A percentile compares a stretch with the other conserved stretches of the same genome.
Conservation (phyloP, 176 grass and related monocot genomes). For the Poa annua region DNA sequence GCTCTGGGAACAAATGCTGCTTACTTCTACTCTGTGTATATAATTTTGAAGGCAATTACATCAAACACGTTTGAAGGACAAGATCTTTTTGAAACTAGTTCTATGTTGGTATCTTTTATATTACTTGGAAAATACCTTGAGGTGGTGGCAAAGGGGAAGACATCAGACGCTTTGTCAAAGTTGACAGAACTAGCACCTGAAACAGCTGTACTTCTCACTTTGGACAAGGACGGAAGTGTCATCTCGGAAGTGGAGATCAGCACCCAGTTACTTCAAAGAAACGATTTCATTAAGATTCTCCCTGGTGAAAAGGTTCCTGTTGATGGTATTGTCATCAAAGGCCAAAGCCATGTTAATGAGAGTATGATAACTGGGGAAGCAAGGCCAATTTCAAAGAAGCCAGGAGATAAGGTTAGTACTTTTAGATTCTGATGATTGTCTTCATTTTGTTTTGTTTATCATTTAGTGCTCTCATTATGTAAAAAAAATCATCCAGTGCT, state of each 20-base stretch:
- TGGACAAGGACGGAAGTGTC: slow-evolving; percentile 75
- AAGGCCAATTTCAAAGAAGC: slow-evolving; percentile 86
- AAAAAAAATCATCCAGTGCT: not conserved
- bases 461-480: not conserved
- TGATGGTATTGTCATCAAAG: slow-evolving; percentile 91
- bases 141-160: slow-evolving; percentile 89
- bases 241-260: slow-evolving; percentile 87
- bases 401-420: slow-evolving; percentile 79
- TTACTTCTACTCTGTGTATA: slow-evolving; percentile 96
- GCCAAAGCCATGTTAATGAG: slow-evolving; percentile 97
- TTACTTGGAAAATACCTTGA: slow-evolving; percentile 97
- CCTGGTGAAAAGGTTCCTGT: slow-evolving; percentile 96
- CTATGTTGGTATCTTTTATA: slow-evolving; percentile 99
- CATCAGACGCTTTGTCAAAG: slow-evolving; percentile 94
- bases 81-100: slow-evolving; percentile 98
- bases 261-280: slow-evolving; percentile 94
- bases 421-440: slow-evolving; percentile 15
- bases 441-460: slow-evolving; percentile 22
- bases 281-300: slow-evolving; percentile 97
- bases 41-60: slow-evolving; percentile 70
- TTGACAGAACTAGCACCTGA: slow-evolving; percentile 96
- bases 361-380: slow-evolving; percentile 99
- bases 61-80: slow-evolving; percentile 84
- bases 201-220: slow-evolving; percentile 76
- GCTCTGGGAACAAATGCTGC: slow-evolving; percentile 98